phyloP scores from a whole-genome alignment of 2,329 filamentous ascomycete species.

The Phialocephala sp. region DNA sequence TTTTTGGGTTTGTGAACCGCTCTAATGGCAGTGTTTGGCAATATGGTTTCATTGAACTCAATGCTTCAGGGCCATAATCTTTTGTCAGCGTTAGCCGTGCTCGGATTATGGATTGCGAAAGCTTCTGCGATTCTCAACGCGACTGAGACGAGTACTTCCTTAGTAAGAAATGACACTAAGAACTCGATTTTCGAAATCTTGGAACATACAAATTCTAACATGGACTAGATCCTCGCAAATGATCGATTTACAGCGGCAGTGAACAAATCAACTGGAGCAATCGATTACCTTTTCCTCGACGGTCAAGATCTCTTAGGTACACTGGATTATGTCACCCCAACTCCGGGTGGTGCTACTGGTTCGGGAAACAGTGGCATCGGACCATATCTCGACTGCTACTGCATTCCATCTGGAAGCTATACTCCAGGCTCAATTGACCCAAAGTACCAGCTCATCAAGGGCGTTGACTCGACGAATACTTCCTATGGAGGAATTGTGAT shows the following conservation, averaged over 20 bases:
- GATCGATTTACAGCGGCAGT: constrained; percentile 51
- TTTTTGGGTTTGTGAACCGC: not conserved
- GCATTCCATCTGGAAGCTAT: constrained; percentile 62
- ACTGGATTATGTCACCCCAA: constrained; percentile 27
- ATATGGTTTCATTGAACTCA: not conserved
- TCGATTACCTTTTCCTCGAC: constrained; percentile 52
- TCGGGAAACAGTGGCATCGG: constrained; percentile 55
- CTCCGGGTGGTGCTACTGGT: constrained; percentile 32
- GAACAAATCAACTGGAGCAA: constrained; percentile 49
- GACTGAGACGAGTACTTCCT: constrained; percentile 35
- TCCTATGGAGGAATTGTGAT: constrained; percentile 64
- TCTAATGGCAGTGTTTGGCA: not conserved
- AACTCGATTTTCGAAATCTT: not conserved
- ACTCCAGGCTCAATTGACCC: constrained; percentile 59
- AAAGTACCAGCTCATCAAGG: constrained; percentile 56
- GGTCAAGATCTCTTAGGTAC: constrained; percentile 59
- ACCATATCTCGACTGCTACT: constrained; percentile 69
- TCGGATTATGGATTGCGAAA: not conserved
- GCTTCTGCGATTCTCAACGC: constrained; percentile 32
- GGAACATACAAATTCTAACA: constrained; percentile 16
- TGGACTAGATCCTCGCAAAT: constrained; percentile 49
- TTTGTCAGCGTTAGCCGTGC: not conserved
- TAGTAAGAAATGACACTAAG: not conserved
- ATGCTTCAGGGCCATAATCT: not conserved
- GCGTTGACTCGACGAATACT: constrained; percentile 55